Evolutionary conservation across 306 rosid genomes (phyloP), one percentile per base, ranked within the genome.

Genomic region (Glycine latifolia): DNA sequence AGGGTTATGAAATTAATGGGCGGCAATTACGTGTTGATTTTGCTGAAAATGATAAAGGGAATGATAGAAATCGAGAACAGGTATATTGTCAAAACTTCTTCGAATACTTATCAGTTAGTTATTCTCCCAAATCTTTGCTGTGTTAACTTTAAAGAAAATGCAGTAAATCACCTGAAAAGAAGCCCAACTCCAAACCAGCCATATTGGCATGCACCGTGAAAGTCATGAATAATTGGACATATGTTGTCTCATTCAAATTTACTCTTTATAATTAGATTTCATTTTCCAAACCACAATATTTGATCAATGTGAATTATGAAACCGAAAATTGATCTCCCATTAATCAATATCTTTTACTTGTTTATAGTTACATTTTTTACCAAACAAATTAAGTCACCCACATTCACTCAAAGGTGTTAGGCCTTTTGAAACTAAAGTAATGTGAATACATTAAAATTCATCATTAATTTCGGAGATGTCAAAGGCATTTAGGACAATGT

Each of bases 21-120:
- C 90, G 99, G 66, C 99, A 93, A 80, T 85, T 95, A 53, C 92
- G 99, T 44, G 99, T 95, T 77, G 99, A 95, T 81, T 95, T 95
- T 86, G 99, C 99, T 33, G 99, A 95, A 85, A 95, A 95, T 88
- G 99, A 93, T 82, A 96, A 96, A 89, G 98, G 94, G 76, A 75
- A 78, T 12, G 99, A 96, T 82, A 88, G 91, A 87, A 90, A 81
- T 86, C 89, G 91, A 80, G 98, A 96, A 62, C 99, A 96, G 97
- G 98, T 93, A 81, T 70, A 67, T 9, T 78, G 65, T 63, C 31
- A 52, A 66, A 77, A 37, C 14, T 81, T 83, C 1, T 75, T 39
- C 74, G 39, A 62, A 33, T 60, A 35, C 55, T 12, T 4, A 16
- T 26, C 9, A 47, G 12, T 47, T 50, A 4, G 53, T 61, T 68